A percentile compares a stretch with the other conserved stretches of the same genome.
These are phyloP conservation scores for Calonectria honghensis DNA, from an alignment of 2,329 filamentous ascomycete genomes.

Conservation along the genomic window DNA sequence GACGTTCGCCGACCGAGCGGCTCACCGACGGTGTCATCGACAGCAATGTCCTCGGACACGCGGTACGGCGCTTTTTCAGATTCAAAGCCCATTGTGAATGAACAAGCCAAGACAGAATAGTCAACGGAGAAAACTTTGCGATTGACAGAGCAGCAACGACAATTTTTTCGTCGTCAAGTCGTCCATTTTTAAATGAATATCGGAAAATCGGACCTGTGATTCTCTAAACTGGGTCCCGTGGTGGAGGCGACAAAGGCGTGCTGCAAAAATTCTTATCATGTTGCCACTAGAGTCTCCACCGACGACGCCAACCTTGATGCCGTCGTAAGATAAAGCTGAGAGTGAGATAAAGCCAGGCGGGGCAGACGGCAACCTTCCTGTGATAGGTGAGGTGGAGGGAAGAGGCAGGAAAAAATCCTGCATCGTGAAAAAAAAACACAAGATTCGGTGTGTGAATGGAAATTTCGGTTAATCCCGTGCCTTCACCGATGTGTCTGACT, in stretches of 20 bases:
- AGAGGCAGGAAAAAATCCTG: slow-evolving; percentile 3
- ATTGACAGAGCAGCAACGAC: background rate
- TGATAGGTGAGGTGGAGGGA: background rate
- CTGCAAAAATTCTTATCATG: slow-evolving; percentile 23
- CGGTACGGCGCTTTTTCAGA: slow-evolving; percentile 16
- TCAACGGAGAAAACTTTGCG: slow-evolving; percentile 1
- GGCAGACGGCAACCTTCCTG: background rate
- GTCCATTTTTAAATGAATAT: slow-evolving; percentile 19
- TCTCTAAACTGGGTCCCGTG: slow-evolving; percentile 17
- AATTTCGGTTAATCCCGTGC: slow-evolving; percentile 25
- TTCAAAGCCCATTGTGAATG: slow-evolving; percentile 3
- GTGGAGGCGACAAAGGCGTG: slow-evolving; percentile 20
- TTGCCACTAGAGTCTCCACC: slow-evolving; percentile 28
- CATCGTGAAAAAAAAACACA: slow-evolving; percentile 20
- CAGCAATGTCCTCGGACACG: slow-evolving; percentile 16
- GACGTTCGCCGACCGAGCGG: slow-evolving; percentile 30
- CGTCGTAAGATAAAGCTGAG: slow-evolving; percentile 25
- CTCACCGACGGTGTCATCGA: slow-evolving; percentile 12
- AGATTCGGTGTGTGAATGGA: slow-evolving; percentile 16
- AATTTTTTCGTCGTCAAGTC: background rate
- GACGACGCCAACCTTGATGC: slow-evolving; percentile 14
- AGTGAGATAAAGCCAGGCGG: slow-evolving; percentile 9
- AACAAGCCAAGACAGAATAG: background rate
- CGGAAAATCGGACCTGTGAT: slow-evolving; percentile 19
- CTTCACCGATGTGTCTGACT: slow-evolving; percentile 11